Conservation (phyloP, 495 filamentous ascomycete genomes). For the Achaetomiella virescens region DNA sequence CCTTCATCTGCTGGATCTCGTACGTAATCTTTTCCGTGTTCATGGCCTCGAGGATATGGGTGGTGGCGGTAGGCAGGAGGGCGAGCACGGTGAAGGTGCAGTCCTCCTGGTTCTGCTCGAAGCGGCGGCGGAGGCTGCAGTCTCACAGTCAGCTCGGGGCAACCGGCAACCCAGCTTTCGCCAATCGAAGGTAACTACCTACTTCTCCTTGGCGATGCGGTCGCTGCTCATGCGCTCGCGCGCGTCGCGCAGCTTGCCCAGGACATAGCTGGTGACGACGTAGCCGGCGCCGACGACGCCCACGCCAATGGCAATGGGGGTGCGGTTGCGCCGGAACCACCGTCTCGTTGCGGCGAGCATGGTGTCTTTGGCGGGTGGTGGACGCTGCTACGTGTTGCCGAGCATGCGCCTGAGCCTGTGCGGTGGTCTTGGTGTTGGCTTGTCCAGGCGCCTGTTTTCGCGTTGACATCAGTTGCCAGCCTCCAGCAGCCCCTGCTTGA, state of each 20-base stretch:
- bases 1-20: constrained; percentile 91
- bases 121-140: constrained; percentile 78
- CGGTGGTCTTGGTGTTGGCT: not conserved
- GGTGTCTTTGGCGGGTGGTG: constrained; percentile 19
- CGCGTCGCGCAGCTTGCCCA: constrained; percentile 84
- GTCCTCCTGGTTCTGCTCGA: constrained; percentile 98
- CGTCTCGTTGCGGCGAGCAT: constrained; percentile 80
- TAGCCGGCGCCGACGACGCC: constrained; percentile 87
- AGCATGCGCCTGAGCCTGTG: not conserved
- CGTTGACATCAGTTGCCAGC: not conserved
- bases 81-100: constrained; percentile 97
- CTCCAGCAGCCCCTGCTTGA: constrained; percentile 1
- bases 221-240: constrained; percentile 93
- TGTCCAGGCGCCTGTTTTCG: not conserved
- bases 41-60: constrained; percentile 79
- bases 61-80: constrained; percentile 82
- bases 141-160: too few relatives aligned
- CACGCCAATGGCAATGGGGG: constrained; percentile 75
- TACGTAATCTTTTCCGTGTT: constrained; percentile 85
- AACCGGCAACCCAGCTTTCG: too few relatives aligned
- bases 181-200: constrained; percentile 25
- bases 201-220: constrained; percentile 94
- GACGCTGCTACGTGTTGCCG: not conserved
- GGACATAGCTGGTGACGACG: constrained; percentile 83
- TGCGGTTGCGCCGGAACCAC: constrained; percentile 91